Base-by-base conservation (phyloP, 148 eudicot genomes). In the Beta vulgaris region DNA sequence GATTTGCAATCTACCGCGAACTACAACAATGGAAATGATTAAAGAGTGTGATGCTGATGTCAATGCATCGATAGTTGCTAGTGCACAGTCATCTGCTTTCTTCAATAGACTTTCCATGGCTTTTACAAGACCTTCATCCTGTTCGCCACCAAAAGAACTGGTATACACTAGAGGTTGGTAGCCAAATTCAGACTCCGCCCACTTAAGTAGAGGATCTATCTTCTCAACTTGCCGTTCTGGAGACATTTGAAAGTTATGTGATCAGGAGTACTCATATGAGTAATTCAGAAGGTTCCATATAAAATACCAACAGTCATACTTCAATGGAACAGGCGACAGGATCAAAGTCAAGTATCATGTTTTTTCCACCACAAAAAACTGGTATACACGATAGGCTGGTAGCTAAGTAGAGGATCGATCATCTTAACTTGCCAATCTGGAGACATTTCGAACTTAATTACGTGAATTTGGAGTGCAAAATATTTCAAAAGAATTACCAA, bases 111-210 rank as follows among this genome's bases (percentile, higher is more conserved):
- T 80, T 79, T 87, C 91, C 15, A 92, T 48, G 34, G 93, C 97
- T 76, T 83, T 86, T 25, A 84, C 88, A 73, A 94, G 96, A 73
- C 91, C 90, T 44, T 87, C 88, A 26, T 89, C 93, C 77, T 94
- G 98, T 84, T 88, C 89, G 29, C 97, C 98, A 77, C 96, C 98
- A 83, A 87, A 90, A 78, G 91, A 87, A 79, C 88, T 77, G 80
- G 98, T 78, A 83, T 91, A 80, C 54, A 89, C 85, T 69, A 84
- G 83, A 61, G 98, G 97, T 85, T 92, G 90, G 81, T 66, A 85
- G 70, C 98, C 97, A 73, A 94, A 91, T 78, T 94, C 98, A 28
- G 88, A 83, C 74, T 94, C 90, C 68, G 91, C 77, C 98, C 98
- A 94, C 25, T 84, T 73, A 48, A 94, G 90, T 43, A 94, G 68